Evolutionary conservation across 1,284 basidiomycete genomes (phyloP).

Genomic region (Ustanciosporium gigantosporum): DNA sequence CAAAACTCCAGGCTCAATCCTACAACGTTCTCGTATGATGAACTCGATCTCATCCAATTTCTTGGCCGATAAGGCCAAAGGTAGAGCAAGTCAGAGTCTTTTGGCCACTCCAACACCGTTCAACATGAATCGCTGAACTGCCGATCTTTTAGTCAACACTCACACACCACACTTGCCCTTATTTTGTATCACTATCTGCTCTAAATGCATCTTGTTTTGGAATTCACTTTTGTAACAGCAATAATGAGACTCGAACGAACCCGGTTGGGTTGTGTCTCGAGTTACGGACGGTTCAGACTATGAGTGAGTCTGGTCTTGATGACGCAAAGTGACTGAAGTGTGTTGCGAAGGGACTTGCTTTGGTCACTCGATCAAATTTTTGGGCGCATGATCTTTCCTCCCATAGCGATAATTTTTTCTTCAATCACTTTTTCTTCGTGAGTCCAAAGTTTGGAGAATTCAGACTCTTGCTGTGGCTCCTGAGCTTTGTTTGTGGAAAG

Average conservation of each 20-base stretch:
- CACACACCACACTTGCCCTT: background rate
- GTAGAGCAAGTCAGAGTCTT: constrained; percentile 11
- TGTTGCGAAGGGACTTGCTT: too few species aligned
- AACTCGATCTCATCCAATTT: constrained; percentile 26
- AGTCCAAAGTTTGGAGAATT: constrained; percentile 12
- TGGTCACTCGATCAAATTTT: too few species aligned
- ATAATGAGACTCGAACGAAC: too few species aligned
- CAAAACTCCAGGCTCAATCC: constrained; percentile 26
- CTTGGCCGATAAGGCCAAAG: constrained; percentile 17
- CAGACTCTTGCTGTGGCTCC: background rate
- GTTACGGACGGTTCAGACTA: too few species aligned
- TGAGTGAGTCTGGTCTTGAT: too few species aligned
- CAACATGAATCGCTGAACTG: background rate
- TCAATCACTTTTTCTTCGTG: constrained; percentile 19
- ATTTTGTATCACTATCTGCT: too few species aligned
- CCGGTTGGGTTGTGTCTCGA: too few species aligned
- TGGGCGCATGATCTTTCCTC: constrained; percentile 17
- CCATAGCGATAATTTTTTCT: constrained; percentile 3
- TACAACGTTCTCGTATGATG: constrained; percentile 33
- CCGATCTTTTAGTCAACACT: background rate
- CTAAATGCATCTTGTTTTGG: too few species aligned
- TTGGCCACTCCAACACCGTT: constrained; percentile 1
- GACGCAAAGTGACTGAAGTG: too few species aligned
- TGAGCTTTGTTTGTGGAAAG: too few species aligned
- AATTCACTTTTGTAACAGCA: too few species aligned